Evolutionary conservation across 371 early-diverging fungal genomes (phyloP), one percentile per base, ranked within the genome.

Genomic region (Mucor ambiguus): DNA sequence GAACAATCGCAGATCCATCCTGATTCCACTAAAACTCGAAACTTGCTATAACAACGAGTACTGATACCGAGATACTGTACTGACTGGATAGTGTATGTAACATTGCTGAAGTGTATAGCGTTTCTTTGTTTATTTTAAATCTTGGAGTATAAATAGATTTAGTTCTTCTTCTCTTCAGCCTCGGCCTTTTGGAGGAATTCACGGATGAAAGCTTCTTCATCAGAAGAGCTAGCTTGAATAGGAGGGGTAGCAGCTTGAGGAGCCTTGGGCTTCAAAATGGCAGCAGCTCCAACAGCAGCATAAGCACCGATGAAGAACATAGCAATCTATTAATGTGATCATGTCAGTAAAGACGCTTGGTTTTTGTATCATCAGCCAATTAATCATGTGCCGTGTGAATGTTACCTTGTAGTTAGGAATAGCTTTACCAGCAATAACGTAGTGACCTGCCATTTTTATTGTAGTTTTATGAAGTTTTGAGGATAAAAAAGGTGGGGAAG

Each of bases 101-200:
- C 24, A 24, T 52, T 52, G 52, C 28, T 52, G 52, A 52, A 52
- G 52, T 52, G 52, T 52, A 26, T 52, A 52, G 52, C 52, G 52
- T 52, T 52, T 28, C 24, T 52, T 52, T 52, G 48, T 52, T 52
- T 52, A 52, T 52, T 52, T 52, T 52, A 28, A 52, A 24, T 28
- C 28, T 24, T 24, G 52, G 14, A 52, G 22, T 22, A 46, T 2
- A 52, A 29, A 44, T 43, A 48, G 22, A 35, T 22, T 55, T 54
- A 43, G 32, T 61, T 54, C 61, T 87, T 78, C 74, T 83, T 79
- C 38, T 90, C 87, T 30, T 87, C 85, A 37, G 77, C 80, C 61
- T 89, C 90, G 32, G 87, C 85, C 66, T 82, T 76, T 72, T 83
- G 80, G 57, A 90, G 78, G 86, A 89, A 90, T 71, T 90, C 85